Evolutionary conservation across 495 filamentous ascomycete genomes (phyloP).

Genomic region (Aspergillus incahuasiensis): DNA sequence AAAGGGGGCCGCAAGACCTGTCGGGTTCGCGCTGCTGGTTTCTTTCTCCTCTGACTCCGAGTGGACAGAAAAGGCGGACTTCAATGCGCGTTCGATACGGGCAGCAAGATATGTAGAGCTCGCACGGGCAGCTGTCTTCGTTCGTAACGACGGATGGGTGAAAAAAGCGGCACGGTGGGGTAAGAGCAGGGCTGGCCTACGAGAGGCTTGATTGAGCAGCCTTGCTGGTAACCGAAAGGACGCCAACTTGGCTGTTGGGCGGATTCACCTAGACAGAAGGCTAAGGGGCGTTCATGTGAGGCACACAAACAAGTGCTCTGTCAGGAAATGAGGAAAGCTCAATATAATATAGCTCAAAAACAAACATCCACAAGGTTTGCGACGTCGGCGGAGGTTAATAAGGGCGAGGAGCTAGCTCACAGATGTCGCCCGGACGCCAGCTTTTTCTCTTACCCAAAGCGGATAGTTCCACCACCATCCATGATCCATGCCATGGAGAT

Average conservation of each 20-base stretch:
- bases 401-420: not conserved
- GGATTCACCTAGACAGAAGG: not conserved
- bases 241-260: constrained; percentile 39
- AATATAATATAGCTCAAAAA: not conserved
- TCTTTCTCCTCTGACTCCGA: not conserved
- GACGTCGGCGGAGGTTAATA: not conserved
- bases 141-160: not conserved
- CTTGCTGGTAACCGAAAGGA: constrained; percentile 31
- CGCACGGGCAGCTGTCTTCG: not conserved
- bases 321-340: not conserved
- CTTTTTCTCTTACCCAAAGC: constrained; percentile 2
- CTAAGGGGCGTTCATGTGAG: constrained; percentile 5
- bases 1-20: not conserved
- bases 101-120: not conserved
- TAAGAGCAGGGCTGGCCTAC: constrained; percentile 19
- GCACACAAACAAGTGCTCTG: not conserved
- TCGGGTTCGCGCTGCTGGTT: not conserved
- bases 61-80: not conserved
- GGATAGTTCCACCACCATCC: constrained; percentile 2
- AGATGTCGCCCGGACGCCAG: not conserved
- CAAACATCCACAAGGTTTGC: not conserved
- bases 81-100: constrained; percentile 2
- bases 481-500: too few species aligned
- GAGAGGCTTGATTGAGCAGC: constrained; percentile 28
- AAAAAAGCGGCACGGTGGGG: constrained; percentile 1